These are phyloP conservation scores for Microthyrium microscopicum DNA, from an alignment of 2,329 filamentous ascomycete genomes.

Conservation along the genomic window DNA sequence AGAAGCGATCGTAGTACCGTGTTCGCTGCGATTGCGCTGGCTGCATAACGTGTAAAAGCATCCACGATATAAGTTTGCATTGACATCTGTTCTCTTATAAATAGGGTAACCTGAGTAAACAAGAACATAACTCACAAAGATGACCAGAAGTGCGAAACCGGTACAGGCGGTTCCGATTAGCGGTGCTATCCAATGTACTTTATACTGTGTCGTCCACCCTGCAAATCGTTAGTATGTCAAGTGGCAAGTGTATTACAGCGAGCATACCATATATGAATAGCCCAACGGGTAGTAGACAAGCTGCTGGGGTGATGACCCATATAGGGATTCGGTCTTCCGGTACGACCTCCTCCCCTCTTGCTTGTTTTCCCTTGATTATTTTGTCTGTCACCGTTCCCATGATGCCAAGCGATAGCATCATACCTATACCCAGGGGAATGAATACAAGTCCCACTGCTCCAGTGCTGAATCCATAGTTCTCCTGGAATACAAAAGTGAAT, in stretches of 20 bases:
- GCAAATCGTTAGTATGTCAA: conserved; percentile 1
- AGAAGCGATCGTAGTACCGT: conserved; percentile 21
- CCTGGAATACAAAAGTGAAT: conserved; percentile 25
- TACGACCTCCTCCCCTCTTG: background rate
- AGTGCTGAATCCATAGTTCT: conserved; percentile 23
- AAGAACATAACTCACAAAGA: conserved; percentile 13
- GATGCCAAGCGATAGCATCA: conserved; percentile 16
- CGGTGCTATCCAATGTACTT: conserved; percentile 21
- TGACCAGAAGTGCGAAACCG: conserved; percentile 19
- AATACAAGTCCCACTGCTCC: conserved; percentile 24
- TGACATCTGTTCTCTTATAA: conserved; percentile 16
- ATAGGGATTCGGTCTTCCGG: conserved; percentile 7
- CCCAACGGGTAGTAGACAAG: conserved; percentile 16
- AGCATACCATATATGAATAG: conserved; percentile 23
- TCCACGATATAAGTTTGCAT: conserved; percentile 25
- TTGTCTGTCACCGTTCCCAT: conserved; percentile 1
- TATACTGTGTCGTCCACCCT: conserved; percentile 1
- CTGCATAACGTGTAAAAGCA: conserved; percentile 24
- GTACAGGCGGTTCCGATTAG: conserved; percentile 18
- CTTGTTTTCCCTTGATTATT: conserved; percentile 1
- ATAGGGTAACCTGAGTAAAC: background rate
- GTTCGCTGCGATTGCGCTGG: conserved; percentile 24
- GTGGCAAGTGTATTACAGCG: conserved; percentile 14
- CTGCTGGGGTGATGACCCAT: conserved; percentile 6
- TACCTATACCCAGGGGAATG: conserved; percentile 24